Conservation (phyloP, 129 eudicot species). For the Flaveria trinervia region DNA sequence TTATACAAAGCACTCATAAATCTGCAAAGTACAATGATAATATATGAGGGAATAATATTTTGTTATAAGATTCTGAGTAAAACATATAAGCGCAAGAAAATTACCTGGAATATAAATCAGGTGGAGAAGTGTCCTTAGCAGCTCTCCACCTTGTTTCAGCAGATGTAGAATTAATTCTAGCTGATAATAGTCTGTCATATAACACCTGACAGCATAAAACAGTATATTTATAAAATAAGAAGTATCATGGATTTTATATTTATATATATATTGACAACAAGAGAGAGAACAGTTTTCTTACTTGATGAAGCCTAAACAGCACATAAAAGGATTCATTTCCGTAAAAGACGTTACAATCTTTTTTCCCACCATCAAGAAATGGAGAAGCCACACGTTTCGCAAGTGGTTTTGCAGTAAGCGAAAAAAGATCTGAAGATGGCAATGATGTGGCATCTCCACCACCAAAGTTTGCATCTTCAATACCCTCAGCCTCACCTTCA, state of each 20-base stretch:
- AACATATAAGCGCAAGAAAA: slow-evolving; percentile 5
- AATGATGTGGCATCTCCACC: slow-evolving; percentile 52
- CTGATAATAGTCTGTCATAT: slow-evolving; percentile 78
- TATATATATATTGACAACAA: background rate
- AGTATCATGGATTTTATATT: background rate
- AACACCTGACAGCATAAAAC: slow-evolving; percentile 47
- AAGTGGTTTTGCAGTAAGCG: slow-evolving; percentile 67
- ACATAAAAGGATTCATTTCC: slow-evolving; percentile 86
- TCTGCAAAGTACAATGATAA: slow-evolving; percentile 45
- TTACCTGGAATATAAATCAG: slow-evolving; percentile 82
- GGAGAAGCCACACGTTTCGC: slow-evolving; percentile 63
- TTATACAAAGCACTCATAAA: slow-evolving; percentile 71
- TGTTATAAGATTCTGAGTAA: background rate
- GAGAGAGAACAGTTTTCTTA: slow-evolving; percentile 33
- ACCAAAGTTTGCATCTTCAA: slow-evolving; percentile 55
- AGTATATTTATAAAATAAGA: background rate
- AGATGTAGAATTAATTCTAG: slow-evolving; percentile 55
- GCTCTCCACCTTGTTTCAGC: slow-evolving; percentile 67
- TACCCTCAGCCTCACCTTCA: slow-evolving; percentile 86
- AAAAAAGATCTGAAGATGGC: slow-evolving; percentile 55
- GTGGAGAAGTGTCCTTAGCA: slow-evolving; percentile 53
- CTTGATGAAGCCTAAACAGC: slow-evolving; percentile 90
- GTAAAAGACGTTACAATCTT: slow-evolving; percentile 60
- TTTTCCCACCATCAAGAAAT: slow-evolving; percentile 43
- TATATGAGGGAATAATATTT: background rate